phyloP scores from a whole-genome alignment of 2,329 filamentous ascomycete species.

The Cadophora luteo-olivacea region DNA sequence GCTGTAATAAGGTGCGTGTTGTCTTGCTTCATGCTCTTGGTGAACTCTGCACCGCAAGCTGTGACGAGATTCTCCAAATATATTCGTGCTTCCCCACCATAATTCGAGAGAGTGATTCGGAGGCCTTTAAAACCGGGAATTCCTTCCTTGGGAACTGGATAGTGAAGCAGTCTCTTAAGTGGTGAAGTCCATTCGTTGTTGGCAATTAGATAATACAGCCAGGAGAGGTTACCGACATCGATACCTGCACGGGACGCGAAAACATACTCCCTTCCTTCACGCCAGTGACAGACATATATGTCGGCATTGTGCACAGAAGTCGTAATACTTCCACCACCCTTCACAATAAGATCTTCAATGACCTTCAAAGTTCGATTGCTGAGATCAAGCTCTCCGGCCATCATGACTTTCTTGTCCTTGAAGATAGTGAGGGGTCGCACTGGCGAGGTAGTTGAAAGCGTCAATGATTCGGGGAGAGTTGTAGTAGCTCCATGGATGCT shows the following conservation, averaged over 20 bases:
- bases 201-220: slow-evolving; percentile 92
- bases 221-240: slow-evolving; percentile 89
- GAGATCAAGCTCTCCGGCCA: slow-evolving; percentile 77
- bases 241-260: slow-evolving; percentile 78
- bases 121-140: slow-evolving; percentile 80
- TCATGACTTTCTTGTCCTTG: slow-evolving; percentile 75
- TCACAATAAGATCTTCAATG: slow-evolving; percentile 72
- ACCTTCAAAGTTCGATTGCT: slow-evolving; percentile 69
- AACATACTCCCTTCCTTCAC: slow-evolving; percentile 80
- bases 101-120: slow-evolving; percentile 92
- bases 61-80: slow-evolving; percentile 92
- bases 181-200: slow-evolving; percentile 90
- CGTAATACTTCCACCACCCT: slow-evolving; percentile 74
- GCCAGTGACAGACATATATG: slow-evolving; percentile 86
- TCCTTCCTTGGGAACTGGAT: slow-evolving; percentile 79
- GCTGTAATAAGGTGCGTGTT: slow-evolving; percentile 97
- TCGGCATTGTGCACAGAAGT: slow-evolving; percentile 72
- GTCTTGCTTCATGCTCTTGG: slow-evolving; percentile 92
- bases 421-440: slow-evolving; percentile 74
- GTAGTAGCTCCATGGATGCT: slow-evolving; percentile 73
- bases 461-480: slow-evolving; percentile 51
- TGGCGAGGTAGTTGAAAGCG: slow-evolving; percentile 52
- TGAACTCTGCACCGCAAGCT: slow-evolving; percentile 86
- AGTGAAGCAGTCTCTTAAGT: slow-evolving; percentile 82
- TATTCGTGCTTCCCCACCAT: slow-evolving; percentile 89